phyloP scores from a whole-genome alignment of 768 basidiomycete genomes.

The Lentinula sp. region DNA sequence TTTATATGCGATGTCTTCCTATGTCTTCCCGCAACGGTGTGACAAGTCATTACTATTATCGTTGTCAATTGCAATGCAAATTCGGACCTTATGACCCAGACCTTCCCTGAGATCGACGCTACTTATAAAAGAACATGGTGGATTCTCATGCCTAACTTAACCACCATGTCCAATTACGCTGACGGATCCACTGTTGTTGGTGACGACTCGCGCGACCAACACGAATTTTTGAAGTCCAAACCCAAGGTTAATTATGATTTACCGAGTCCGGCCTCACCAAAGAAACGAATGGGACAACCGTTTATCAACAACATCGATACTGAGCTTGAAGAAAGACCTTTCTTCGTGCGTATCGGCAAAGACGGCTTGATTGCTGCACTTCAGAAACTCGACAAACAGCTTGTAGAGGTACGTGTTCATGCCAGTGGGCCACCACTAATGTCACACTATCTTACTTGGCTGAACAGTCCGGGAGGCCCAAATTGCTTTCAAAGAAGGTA shows the following conservation, averaged over 20 bases:
- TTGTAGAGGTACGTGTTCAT: constrained; percentile 36
- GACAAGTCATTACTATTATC: neutral
- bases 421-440: neutral
- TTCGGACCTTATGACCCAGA: neutral
- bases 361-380: constrained; percentile 66
- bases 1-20: neutral
- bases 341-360: constrained; percentile 64
- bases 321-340: constrained; percentile 51
- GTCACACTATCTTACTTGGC: neutral
- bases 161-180: constrained; percentile 27
- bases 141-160: neutral
- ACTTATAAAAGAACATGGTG: neutral
- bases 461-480: constrained; percentile 47
- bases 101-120: neutral
- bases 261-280: neutral
- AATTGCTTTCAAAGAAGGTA: constrained; percentile 61
- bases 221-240: constrained; percentile 12
- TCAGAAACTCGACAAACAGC: constrained; percentile 60
- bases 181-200: constrained; percentile 43
- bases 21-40: too few relatives aligned
- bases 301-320: constrained; percentile 33
- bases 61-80: neutral
- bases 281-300: constrained; percentile 25
- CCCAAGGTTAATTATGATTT: neutral
- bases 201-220: constrained; percentile 18